Base-by-base conservation (phyloP, 2,329 filamentous ascomycete genomes). In the Fusarium heterosporum region DNA sequence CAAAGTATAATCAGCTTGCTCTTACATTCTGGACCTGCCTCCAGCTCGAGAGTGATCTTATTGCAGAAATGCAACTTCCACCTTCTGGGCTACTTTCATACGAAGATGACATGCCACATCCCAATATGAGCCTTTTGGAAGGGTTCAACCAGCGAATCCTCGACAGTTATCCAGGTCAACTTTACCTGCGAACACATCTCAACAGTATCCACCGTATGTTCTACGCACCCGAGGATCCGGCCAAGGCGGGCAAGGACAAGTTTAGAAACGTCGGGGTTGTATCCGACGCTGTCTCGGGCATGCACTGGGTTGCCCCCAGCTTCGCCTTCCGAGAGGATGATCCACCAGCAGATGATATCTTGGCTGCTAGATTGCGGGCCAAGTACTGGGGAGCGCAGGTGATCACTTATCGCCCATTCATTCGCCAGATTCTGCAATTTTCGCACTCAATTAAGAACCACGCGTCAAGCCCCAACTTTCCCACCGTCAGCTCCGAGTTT, bases 341-440 rank as follows among this genome's bases (percentile, higher is more conserved):
- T 54, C 83, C 84, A 6, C 93, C 93, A 2, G 87, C 93, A 0
- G 77, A 74, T 1, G 89, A 97, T 47, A 93, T 98, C 61, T 88
- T 97, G 16, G 84, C 88, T 13, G 95, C 95, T 30, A 88, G 96
- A 22, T 83, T 98, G 63, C 89, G 95, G 40, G 96, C 92, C 14
- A 98, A 99, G 77, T 98, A 96, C 78, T 98, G 95, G 83, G 96
- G 96, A 19, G 94, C 93, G 0, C 87, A 91, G 67, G 93, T 96
- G 64, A 94, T 98, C 74, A 94, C 95, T 26, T 91, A 96, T 75
- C 87, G 96, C 25, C 93, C 92, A 1, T 93, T 95, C 62, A 76
- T 90, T 52, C 80, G 82, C 65, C 80, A 84, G 62, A 84, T 90
- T 43, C 77, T 90, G 69, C 77, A 88, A 66, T 77, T 81, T 75